Evolutionary conservation across 176 grass and related monocot genomes (phyloP).

Genomic region (Tillandsia leiboldiana): DNA sequence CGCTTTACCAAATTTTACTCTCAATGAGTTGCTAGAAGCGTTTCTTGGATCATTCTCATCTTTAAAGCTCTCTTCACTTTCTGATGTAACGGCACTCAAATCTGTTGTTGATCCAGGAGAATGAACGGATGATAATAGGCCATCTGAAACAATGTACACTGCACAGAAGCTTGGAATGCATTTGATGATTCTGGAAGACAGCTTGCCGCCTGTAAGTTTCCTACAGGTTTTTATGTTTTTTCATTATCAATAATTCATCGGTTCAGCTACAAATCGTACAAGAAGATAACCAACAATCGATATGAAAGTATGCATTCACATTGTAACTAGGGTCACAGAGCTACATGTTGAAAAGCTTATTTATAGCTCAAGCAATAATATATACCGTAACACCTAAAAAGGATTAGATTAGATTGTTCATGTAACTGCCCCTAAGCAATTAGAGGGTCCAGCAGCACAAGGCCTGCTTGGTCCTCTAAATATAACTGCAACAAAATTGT

Average conservation of each 20-base stretch:
- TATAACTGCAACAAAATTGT: too few species aligned
- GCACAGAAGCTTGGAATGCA: constrained; percentile 37
- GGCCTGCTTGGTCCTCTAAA: too few species aligned
- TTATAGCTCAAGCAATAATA: too few species aligned
- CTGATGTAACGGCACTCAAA: constrained; percentile 14
- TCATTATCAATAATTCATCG: neutral
- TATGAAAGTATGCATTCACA: too few species aligned
- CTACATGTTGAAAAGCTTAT: too few species aligned
- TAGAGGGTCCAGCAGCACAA: too few species aligned
- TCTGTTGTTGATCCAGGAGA: constrained; percentile 22
- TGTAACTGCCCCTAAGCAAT: too few species aligned
- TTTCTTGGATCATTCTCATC: constrained; percentile 25
- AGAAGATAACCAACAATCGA: too few species aligned
- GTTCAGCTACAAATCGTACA: too few species aligned
- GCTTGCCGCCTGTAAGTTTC: constrained; percentile 30
- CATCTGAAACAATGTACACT: constrained; percentile 42
- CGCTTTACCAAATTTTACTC: constrained; percentile 28
- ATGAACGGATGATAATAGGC: constrained; percentile 28
- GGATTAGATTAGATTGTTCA: too few species aligned
- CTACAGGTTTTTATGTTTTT: constrained; percentile 1
- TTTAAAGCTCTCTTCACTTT: constrained; percentile 17
- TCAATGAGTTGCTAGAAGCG: constrained; percentile 2
- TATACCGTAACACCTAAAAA: too few species aligned
- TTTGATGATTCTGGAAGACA: constrained; percentile 27
- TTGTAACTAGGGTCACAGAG: too few species aligned